Evolutionary conservation across 2,329 filamentous ascomycete species (phyloP).

Genomic region (Cordyceps fumosorosea): DNA sequence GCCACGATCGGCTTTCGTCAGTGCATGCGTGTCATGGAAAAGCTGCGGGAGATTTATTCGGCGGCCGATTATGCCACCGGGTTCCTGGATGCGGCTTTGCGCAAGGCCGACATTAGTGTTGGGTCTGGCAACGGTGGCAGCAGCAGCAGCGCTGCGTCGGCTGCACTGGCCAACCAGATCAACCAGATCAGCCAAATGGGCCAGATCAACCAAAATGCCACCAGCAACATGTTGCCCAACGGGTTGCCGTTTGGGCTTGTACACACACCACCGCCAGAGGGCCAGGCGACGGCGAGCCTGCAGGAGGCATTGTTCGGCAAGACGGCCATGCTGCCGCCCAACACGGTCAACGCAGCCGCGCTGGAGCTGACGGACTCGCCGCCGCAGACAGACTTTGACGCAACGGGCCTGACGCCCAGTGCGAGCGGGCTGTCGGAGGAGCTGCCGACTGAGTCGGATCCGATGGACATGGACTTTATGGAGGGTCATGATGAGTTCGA

Average conservation of each 20-base stretch:
- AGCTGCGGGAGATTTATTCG: conserved; percentile 80
- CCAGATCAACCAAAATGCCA: neutral
- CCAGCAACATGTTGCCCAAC: conserved; percentile 29
- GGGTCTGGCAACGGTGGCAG: conserved; percentile 21
- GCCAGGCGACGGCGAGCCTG: conserved; percentile 25
- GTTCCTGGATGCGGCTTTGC: conserved; percentile 86
- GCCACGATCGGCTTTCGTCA: conserved; percentile 78
- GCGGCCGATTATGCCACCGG: conserved; percentile 94
- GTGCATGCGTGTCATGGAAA: conserved; percentile 88
- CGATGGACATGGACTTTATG: conserved; percentile 41
- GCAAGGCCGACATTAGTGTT: conserved; percentile 75
- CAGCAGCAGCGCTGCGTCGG: neutral
- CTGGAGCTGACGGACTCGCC: conserved; percentile 34
- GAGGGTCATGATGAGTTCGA: conserved; percentile 44
- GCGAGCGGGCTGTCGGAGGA: conserved; percentile 39
- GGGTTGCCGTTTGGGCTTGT: conserved; percentile 31
- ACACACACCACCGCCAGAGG: conserved; percentile 50
- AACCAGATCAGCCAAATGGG: neutral
- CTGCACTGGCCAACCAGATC: conserved; percentile 19
- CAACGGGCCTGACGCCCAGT: conserved; percentile 37
- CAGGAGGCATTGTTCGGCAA: conserved; percentile 31
- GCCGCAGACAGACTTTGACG: conserved; percentile 38
- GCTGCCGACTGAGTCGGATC: conserved; percentile 26
- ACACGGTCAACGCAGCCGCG: conserved; percentile 31
- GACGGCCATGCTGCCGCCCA: conserved; percentile 29